These are phyloP conservation scores for Picea glauca DNA, from an alignment of 75 land plant genomes.

Conservation along the genomic window DNA sequence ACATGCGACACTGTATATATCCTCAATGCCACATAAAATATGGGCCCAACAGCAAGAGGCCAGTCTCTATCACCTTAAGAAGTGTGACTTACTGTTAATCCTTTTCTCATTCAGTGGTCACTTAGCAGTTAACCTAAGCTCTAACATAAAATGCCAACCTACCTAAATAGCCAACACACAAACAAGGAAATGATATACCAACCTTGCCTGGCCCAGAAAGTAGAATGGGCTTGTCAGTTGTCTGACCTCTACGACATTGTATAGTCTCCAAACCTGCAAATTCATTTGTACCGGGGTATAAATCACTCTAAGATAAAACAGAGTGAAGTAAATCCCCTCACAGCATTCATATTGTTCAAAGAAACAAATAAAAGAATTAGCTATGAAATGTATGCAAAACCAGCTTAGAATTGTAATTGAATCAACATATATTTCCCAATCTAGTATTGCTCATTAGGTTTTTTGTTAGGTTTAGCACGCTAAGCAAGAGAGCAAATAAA, in stretches of 20 bases:
- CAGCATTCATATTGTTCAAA: neutral
- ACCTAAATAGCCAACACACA: neutral
- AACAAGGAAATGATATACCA: neutral
- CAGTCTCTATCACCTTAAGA: neutral
- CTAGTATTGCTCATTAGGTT: neutral
- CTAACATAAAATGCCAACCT: neutral
- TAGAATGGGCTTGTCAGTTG: slow-evolving; percentile 78
- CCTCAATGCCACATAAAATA: neutral
- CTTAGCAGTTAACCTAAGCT: neutral
- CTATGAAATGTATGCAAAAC: neutral
- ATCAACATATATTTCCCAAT: neutral
- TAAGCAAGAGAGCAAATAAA: neutral
- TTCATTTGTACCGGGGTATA: neutral
- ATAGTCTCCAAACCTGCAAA: slow-evolving; percentile 79
- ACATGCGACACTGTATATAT: neutral
- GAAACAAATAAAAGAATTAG: neutral
- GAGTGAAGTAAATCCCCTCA: neutral
- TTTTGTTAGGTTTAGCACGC: neutral
- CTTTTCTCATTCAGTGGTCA: neutral
- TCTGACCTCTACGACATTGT: slow-evolving; percentile 68
- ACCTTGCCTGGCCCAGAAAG: slow-evolving; percentile 99
- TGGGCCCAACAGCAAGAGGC: neutral
- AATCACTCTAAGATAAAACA: neutral
- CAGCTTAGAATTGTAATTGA: neutral
- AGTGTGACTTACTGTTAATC: neutral